A percentile compares a stretch with the other conserved stretches of the same genome.
phyloP scores from a whole-genome alignment of 805 yeast species.

The Wickerhamiella slavikovae region DNA sequence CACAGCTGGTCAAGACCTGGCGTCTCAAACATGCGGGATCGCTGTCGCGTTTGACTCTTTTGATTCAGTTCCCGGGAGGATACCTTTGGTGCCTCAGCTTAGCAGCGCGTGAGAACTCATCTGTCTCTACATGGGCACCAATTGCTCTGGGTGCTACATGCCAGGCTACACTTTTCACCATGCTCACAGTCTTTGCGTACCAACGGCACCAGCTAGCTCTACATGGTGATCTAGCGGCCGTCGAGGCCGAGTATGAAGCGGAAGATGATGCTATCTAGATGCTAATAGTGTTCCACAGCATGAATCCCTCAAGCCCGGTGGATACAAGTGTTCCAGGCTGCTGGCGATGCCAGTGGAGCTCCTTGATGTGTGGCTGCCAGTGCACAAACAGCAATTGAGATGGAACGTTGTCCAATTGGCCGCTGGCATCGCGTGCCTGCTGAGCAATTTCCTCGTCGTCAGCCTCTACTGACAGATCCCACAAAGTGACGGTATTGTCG shows the following conservation, averaged over 20 bases:
- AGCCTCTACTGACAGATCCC: slow-evolving; percentile 98
- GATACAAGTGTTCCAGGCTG: slow-evolving; percentile 89
- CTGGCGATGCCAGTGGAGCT: slow-evolving; percentile 94
- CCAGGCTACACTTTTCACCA: slow-evolving; percentile 37
- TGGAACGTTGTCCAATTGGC: slow-evolving; percentile 73
- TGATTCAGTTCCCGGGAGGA: slow-evolving; percentile 81
- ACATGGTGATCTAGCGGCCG: slow-evolving; percentile 4
- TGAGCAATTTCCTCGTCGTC: slow-evolving; percentile 91
- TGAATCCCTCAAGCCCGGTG: slow-evolving; percentile 90
- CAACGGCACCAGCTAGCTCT: slow-evolving; percentile 2
- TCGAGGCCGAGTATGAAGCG: too few relatives aligned
- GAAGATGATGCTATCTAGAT: slow-evolving; percentile 31
- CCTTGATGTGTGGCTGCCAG: slow-evolving; percentile 96
- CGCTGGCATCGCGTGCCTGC: slow-evolving; percentile 51
- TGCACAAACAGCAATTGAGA: slow-evolving; percentile 91
- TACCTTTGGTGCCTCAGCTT: slow-evolving; percentile 57
- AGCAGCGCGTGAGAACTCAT: slow-evolving; percentile 49
- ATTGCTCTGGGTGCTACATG: slow-evolving; percentile 49
- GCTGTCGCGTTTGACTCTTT: slow-evolving; percentile 60
- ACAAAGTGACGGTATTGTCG: slow-evolving; percentile 87
- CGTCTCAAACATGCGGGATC: slow-evolving; percentile 58
- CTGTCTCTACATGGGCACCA: slow-evolving; percentile 78
- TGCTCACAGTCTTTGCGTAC: too few relatives aligned
- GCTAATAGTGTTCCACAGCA: slow-evolving; percentile 90
- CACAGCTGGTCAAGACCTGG: slow-evolving; percentile 58